Percentiles rank a stretch among this genome's conserved stretches.
Conservation (phyloP, 2,329 filamentous ascomycete genomes). For the Xylaria sp. region DNA sequence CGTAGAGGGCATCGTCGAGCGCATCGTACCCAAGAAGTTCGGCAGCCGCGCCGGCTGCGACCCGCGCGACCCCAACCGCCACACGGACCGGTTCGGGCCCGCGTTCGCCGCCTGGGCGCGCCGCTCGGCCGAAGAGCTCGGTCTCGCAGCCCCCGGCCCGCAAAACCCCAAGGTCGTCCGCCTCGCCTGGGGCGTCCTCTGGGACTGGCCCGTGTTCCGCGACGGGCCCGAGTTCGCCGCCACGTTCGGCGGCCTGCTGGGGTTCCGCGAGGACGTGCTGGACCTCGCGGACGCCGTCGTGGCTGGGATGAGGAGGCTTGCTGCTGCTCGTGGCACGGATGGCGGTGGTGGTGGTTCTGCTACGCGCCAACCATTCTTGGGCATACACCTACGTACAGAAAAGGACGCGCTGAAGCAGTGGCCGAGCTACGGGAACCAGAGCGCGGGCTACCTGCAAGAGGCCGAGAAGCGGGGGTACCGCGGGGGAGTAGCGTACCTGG, state of each 20-base stretch:
- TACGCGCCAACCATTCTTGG: slow-evolving; percentile 34
- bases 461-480: slow-evolving; percentile 37
- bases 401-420: slow-evolving; percentile 47
- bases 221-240: slow-evolving; percentile 50
- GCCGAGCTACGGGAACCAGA: slow-evolving; percentile 47
- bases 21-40: slow-evolving; percentile 43
- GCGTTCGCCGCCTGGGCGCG: slow-evolving; percentile 37
- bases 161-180: slow-evolving; percentile 41
- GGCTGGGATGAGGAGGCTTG: slow-evolving; percentile 18
- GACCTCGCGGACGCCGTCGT: slow-evolving; percentile 27
- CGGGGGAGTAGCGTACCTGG: slow-evolving; percentile 44
- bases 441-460: slow-evolving; percentile 40
- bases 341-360: not conserved
- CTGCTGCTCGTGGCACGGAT: slow-evolving; percentile 30
- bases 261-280: slow-evolving; percentile 40
- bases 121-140: slow-evolving; percentile 21
- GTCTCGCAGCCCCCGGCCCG: slow-evolving; percentile 14
- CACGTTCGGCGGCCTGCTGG: slow-evolving; percentile 48
- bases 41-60: slow-evolving; percentile 42
- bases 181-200: slow-evolving; percentile 46
- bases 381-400: slow-evolving; percentile 50
- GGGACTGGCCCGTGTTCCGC: slow-evolving; percentile 48
- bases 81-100: slow-evolving; percentile 41
- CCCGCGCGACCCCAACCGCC: slow-evolving; percentile 41
- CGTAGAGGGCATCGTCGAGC: slow-evolving; percentile 33